A percentile compares a stretch with the other conserved stretches of the same genome.
Conservation (phyloP, 2,329 filamentous ascomycete genomes). For the Xylaria arbuscula region DNA sequence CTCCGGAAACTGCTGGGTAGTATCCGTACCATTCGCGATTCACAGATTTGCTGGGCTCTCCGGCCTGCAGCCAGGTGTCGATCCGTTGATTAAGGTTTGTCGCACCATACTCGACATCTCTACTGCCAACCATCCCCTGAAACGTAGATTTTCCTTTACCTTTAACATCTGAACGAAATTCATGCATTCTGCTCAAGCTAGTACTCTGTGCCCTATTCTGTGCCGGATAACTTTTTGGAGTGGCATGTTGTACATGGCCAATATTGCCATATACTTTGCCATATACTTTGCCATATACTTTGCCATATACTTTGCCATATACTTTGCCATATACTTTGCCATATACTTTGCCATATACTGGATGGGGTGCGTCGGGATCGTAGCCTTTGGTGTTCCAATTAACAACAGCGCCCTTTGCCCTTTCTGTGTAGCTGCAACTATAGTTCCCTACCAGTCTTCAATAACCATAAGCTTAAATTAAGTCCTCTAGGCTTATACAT, state of each 20-base stretch:
- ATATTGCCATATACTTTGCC: background rate
- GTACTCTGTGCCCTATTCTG: background rate
- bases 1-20: background rate
- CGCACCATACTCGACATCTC: background rate
- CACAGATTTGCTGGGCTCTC: background rate
- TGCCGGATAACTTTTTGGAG: background rate
- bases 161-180: background rate
- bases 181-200: background rate
- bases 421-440: background rate
- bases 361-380: background rate
- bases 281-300: background rate
- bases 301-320: background rate
- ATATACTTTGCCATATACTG: background rate
- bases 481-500: background rate
- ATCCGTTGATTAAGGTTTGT: background rate
- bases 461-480: background rate
- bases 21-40: background rate
- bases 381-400: slow-evolving; percentile 12
- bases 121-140: background rate
- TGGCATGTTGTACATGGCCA: background rate
- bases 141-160: background rate
- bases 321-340: background rate
- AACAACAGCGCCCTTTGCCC: background rate
- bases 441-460: background rate
- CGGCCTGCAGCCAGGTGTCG: background rate